A percentile compares a stretch with the other conserved stretches of the same genome.
phyloP scores from a whole-genome alignment of 2,329 filamentous ascomycete species.

The Aspergillus costaricaensis region DNA sequence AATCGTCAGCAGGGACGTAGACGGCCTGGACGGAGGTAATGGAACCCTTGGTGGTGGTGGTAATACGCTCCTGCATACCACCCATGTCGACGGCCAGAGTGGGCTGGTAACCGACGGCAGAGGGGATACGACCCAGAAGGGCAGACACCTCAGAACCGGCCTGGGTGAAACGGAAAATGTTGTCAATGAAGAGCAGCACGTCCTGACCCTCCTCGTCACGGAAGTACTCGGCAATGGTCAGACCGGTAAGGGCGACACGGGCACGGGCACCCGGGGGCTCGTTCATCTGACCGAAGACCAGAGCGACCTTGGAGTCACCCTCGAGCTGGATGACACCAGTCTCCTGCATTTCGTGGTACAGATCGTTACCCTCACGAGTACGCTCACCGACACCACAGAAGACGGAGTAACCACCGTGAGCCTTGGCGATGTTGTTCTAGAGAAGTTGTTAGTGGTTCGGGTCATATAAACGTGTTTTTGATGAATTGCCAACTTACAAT shows the following conservation, averaged over 20 bases:
- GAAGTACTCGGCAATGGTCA: conserved; percentile 72
- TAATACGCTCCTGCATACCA: conserved; percentile 99
- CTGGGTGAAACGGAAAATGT: conserved; percentile 99
- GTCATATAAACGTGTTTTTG: not conserved
- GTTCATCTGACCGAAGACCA: conserved; percentile 99
- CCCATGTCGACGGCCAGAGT: conserved; percentile 99
- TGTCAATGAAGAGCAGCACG: conserved; percentile 99
- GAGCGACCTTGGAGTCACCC: conserved; percentile 97
- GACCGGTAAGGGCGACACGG: conserved; percentile 97
- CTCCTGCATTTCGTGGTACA: conserved; percentile 99
- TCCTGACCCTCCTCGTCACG: conserved; percentile 80
- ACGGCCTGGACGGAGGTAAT: conserved; percentile 99
- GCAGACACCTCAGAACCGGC: conserved; percentile 99
- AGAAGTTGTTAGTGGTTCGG: not conserved
- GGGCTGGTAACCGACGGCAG: conserved; percentile 99
- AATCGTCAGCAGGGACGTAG: conserved; percentile 99
- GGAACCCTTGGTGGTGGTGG: conserved; percentile 98
- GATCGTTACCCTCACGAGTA: conserved; percentile 99
- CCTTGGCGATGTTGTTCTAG: conserved; percentile 99
- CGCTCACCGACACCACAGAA: conserved; percentile 99
- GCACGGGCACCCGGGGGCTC: conserved; percentile 99
- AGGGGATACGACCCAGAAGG: conserved; percentile 98
- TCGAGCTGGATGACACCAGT: conserved; percentile 99
- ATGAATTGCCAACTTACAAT: conserved; percentile 62
- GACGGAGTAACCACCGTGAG: conserved; percentile 99